phyloP scores from a whole-genome alignment of 2,329 filamentous ascomycete genomes.

The Calonectria honghensis region DNA sequence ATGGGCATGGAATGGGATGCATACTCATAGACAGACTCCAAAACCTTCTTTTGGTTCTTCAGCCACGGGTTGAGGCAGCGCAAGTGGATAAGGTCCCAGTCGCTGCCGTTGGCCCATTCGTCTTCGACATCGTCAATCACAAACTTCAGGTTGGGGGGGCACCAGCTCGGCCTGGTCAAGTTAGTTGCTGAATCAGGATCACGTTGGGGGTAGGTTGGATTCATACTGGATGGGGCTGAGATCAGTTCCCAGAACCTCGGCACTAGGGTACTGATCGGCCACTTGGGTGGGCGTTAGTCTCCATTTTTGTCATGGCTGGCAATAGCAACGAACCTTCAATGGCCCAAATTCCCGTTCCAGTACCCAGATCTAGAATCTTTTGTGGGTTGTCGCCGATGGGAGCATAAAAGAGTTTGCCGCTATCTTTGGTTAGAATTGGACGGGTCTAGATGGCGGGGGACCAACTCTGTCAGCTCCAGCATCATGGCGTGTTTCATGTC shows the following conservation, averaged over 20 bases:
- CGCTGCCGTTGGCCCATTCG: slow-evolving; percentile 64
- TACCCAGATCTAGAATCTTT: slow-evolving; percentile 50
- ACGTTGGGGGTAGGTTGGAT: no score
- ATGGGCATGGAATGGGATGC: background rate
- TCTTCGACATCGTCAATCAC: slow-evolving; percentile 65
- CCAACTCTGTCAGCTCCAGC: slow-evolving; percentile 52
- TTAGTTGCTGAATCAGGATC: background rate
- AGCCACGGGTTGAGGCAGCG: slow-evolving; percentile 49
- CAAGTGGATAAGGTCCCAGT: slow-evolving; percentile 50
- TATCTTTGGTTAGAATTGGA: background rate
- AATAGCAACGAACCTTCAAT: slow-evolving; percentile 41
- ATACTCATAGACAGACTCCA: slow-evolving; percentile 45
- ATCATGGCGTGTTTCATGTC: slow-evolving; percentile 58
- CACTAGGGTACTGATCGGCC: slow-evolving; percentile 51
- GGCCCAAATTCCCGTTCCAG: slow-evolving; percentile 51
- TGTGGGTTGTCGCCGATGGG: slow-evolving; percentile 43
- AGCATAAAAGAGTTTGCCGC: slow-evolving; percentile 46
- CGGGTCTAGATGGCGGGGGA: background rate
- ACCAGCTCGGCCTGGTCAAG: slow-evolving; percentile 54
- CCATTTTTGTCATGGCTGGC: accelerated
- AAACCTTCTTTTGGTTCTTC: slow-evolving; percentile 39
- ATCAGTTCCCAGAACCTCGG: slow-evolving; percentile 50
- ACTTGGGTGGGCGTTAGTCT: slow-evolving; percentile 9
- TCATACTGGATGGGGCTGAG: slow-evolving; percentile 51
- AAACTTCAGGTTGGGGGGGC: slow-evolving; percentile 62